These are phyloP conservation scores for Colletotrichum cordylinicola DNA, from an alignment of 2,329 filamentous ascomycete species.

Conservation along the genomic window DNA sequence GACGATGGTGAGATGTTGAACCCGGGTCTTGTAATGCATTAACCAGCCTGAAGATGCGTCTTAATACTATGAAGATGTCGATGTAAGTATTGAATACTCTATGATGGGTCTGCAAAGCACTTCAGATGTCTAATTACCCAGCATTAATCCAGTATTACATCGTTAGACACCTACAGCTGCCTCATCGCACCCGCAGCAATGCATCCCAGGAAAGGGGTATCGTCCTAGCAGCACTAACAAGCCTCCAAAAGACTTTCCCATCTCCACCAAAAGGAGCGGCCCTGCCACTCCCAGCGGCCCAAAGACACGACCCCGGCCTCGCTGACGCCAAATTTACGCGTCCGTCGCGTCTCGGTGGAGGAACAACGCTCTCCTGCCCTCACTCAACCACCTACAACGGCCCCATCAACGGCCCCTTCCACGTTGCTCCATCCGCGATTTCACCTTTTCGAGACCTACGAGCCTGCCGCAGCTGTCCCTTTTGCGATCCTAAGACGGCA, in stretches of 20 bases:
- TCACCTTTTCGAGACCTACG: neutral
- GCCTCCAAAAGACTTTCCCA: neutral
- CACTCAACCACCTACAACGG: neutral
- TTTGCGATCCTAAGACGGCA: neutral
- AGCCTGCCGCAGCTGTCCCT: neutral
- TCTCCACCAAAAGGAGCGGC: neutral
- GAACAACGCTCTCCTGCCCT: neutral
- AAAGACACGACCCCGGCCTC: conserved; percentile 23
- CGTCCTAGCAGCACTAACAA: neutral
- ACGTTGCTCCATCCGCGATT: neutral
- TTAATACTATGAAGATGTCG: neutral
- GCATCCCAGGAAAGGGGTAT: neutral
- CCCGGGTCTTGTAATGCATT: neutral
- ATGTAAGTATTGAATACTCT: neutral
- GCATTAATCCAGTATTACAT: too few relatives aligned
- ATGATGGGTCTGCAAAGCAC: neutral
- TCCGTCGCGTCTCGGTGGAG: conserved; percentile 29
- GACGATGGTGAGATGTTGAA: neutral
- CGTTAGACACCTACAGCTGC: too few relatives aligned
- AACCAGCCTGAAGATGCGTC: neutral
- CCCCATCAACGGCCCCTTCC: neutral
- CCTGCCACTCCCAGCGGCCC: neutral
- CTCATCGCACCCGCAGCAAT: too few relatives aligned
- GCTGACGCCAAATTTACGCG: conserved; percentile 38
- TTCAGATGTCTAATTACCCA: too few relatives aligned